Base-by-base conservation (phyloP, 1,284 basidiomycete genomes). In the Marasmius oreades region DNA sequence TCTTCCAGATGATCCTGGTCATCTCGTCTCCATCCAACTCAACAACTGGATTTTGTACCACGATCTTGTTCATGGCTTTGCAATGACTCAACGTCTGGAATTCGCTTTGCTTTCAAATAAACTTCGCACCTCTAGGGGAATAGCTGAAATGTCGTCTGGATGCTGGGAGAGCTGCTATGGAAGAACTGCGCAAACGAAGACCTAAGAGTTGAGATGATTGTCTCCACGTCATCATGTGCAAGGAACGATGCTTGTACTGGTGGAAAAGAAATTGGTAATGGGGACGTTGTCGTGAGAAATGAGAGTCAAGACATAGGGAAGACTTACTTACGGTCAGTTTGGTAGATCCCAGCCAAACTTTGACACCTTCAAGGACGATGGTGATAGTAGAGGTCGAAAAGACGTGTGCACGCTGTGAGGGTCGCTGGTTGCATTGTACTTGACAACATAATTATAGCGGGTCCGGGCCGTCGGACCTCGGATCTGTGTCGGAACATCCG, bases 1-100 rank as follows among this genome's bases (percentile, higher is more conserved):
- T 97, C 82, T 97, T 93, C 95, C 95, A 98, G 73, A 98, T 97
- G 66, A 97, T 95, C 64, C 94, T 82, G 42, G 94, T 97, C 94
- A 96, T 96, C 76, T 97, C 94, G 74, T 97, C 94, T 53, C 94
- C 94, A 72, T 97, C 94, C 56, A 98, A 86, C 79, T 98, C 95
- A 58, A 98, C 95, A 59, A 99, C 85, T 20, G 96, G 95, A 69
- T 95, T 94, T 67, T 84, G 77, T 59, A 97, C 94, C 46, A 82
- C 84, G 72, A 98, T 97, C 67, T 87, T 90, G 59, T 72, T 60
- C 39, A 56, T 56, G 7, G 33, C 34, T 51, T 34, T 56, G 56
- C 43, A 28, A 1, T 23, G 14, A 31, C 12, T n/a, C 52, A n/a
- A 44, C 3, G 20, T 31, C 24, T 16, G 26, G 18, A 16, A 16